phyloP scores from a whole-genome alignment of 805 yeast species.

The Kuraishia ogatae region DNA sequence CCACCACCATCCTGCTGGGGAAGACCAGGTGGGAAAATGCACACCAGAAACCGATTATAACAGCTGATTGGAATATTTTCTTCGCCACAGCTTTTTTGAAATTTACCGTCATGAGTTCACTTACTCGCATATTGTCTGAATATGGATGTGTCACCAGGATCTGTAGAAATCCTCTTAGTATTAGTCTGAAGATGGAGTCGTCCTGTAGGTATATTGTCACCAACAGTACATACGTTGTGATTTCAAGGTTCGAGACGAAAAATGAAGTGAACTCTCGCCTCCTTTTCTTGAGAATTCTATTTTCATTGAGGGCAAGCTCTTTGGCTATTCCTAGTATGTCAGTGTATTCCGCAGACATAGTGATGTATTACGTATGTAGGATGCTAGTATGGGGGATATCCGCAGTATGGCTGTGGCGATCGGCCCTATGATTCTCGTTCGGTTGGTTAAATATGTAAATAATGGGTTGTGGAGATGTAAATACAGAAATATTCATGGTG shows the following conservation, averaged over 20 bases:
- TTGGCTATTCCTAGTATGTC: constrained; percentile 8
- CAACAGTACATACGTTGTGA: constrained; percentile 27
- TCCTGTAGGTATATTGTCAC: constrained; percentile 32
- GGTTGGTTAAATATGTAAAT: too few relatives aligned
- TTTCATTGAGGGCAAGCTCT: constrained; percentile 32
- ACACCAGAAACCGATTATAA: constrained; percentile 16
- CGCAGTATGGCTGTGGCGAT: too few relatives aligned
- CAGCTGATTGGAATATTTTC: constrained; percentile 17
- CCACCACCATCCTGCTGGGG: constrained; percentile 14
- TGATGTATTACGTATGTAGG: neutral
- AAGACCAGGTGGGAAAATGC: constrained; percentile 26
- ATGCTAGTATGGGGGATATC: too few relatives aligned
- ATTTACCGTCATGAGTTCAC: constrained; percentile 12
- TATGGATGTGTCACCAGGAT: constrained; percentile 32
- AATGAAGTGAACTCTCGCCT: constrained; percentile 30
- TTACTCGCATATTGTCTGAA: constrained; percentile 20
- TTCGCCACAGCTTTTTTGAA: constrained; percentile 19
- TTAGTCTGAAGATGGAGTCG: constrained; percentile 24
- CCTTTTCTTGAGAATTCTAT: constrained; percentile 30
- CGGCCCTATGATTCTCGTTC: too few relatives aligned
- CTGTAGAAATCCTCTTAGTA: constrained; percentile 27
- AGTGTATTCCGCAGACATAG: neutral
- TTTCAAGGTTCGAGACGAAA: constrained; percentile 23
- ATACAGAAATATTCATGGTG: too few relatives aligned
- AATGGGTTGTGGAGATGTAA: too few relatives aligned